Conservation (phyloP, 495 filamentous ascomycete genomes). For the Trichoderma virens region DNA sequence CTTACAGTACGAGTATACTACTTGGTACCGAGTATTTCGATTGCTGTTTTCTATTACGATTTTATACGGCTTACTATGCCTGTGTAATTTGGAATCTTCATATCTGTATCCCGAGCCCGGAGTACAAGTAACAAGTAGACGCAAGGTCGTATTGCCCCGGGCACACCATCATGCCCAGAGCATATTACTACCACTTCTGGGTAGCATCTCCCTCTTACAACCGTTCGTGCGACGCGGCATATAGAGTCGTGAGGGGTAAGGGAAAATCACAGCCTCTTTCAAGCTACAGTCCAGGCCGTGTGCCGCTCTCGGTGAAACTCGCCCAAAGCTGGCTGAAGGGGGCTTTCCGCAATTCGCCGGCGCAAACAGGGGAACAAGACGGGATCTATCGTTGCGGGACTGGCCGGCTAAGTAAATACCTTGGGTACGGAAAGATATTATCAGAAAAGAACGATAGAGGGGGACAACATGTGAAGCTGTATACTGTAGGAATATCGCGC, state of each 20-base stretch:
- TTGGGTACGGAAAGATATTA: too few relatives aligned
- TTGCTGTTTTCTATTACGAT: too few relatives aligned
- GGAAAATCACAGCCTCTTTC: not conserved
- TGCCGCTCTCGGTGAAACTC: not conserved
- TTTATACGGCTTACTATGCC: too few relatives aligned
- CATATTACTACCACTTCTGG: not conserved
- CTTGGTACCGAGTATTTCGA: too few relatives aligned
- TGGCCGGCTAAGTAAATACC: too few relatives aligned
- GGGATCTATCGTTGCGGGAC: too few relatives aligned
- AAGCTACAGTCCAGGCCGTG: not conserved
- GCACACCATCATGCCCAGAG: not conserved
- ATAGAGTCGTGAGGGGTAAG: not conserved
- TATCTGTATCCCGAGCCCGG: not conserved
- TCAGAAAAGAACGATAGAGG: too few relatives aligned
- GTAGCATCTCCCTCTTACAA: not conserved
- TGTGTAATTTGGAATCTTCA: too few relatives aligned
- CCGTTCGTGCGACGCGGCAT: not conserved
- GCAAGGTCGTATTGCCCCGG: not conserved
- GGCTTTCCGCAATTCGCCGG: conserved; percentile 4
- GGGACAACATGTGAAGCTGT: not conserved
- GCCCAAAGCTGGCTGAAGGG: too few relatives aligned
- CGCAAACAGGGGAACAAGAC: not conserved
- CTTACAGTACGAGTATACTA: not conserved
- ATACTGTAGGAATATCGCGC: too few relatives aligned
- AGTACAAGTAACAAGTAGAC: not conserved